phyloP scores from a whole-genome alignment of 176 grass and related monocot genomes.

The Stipa capillata region DNA sequence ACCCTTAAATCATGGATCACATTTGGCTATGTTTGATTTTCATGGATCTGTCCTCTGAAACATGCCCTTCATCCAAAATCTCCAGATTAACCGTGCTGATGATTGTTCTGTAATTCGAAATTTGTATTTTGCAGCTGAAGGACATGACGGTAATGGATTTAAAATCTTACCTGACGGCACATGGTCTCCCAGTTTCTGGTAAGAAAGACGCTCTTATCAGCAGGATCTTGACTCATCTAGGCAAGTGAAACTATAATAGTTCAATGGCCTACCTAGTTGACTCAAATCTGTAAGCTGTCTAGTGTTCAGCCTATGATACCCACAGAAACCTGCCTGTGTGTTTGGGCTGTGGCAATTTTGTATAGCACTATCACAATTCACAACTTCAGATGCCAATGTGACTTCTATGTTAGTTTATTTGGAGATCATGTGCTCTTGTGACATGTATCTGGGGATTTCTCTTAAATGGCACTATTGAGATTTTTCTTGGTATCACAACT shows the following conservation, averaged over 20 bases:
- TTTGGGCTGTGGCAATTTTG: slow-evolving; percentile 12
- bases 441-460: background rate
- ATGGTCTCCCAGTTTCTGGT: slow-evolving; percentile 58
- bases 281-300: background rate
- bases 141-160: slow-evolving; percentile 56
- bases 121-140: slow-evolving; percentile 63
- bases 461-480: background rate
- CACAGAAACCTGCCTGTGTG: background rate
- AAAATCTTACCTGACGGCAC: slow-evolving; percentile 68
- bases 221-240: slow-evolving; percentile 84
- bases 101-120: slow-evolving; percentile 1
- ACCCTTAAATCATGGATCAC: background rate
- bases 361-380: background rate
- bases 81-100: background rate
- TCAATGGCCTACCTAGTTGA: too few relatives aligned
- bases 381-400: background rate
- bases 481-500: background rate
- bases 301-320: background rate
- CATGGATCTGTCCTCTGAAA: background rate
- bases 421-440: background rate
- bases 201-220: slow-evolving; percentile 80
- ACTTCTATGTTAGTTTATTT: background rate
- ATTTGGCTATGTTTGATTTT: background rate
- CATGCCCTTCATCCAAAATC: background rate
- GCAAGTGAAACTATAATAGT: slow-evolving; percentile 52